Percentiles rank a stretch among this genome's conserved stretches.
Conservation (phyloP, 192 early-diverging fungal genomes). For the Rhizoclosmatium sp. region DNA sequence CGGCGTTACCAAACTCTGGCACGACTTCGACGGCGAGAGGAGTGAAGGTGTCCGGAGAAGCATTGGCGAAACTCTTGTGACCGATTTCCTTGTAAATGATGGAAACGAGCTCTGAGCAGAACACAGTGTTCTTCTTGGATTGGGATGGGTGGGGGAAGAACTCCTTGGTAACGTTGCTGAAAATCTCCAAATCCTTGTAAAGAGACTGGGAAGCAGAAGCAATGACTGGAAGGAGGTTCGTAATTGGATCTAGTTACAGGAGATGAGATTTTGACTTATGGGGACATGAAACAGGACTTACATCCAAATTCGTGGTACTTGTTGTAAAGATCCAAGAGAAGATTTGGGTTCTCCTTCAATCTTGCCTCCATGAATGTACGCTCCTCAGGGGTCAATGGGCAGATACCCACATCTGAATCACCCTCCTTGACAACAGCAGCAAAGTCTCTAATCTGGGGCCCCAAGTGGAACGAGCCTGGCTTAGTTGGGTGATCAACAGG, state of each 20-base stretch:
- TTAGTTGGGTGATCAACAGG: slow-evolving; percentile 33
- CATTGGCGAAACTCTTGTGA: slow-evolving; percentile 23
- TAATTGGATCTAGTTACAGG: slow-evolving; percentile 5
- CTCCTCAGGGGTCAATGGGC: slow-evolving; percentile 5
- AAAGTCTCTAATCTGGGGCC: slow-evolving; percentile 42
- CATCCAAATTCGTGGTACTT: slow-evolving; percentile 24
- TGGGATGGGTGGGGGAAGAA: background rate
- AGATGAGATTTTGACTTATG: no score
- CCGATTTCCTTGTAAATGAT: slow-evolving; percentile 20
- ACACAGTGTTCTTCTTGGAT: slow-evolving; percentile 19
- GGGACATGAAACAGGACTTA: no score
- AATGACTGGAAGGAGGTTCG: slow-evolving; percentile 7
- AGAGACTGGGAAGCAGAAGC: slow-evolving; percentile 25
- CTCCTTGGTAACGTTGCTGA: background rate
- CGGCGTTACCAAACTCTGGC: slow-evolving; percentile 17
- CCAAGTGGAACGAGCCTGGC: slow-evolving; percentile 25
- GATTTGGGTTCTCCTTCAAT: background rate
- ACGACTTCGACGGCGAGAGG: slow-evolving; percentile 43
- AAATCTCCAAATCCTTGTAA: background rate
- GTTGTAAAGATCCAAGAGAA: slow-evolving; percentile 9
- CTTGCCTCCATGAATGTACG: slow-evolving; percentile 4
- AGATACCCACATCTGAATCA: slow-evolving; percentile 38
- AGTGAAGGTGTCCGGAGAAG: slow-evolving; percentile 42
- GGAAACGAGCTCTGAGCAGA: slow-evolving; percentile 35
- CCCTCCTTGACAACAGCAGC: slow-evolving; percentile 34